Conservation (phyloP, 2,329 filamentous ascomycete genomes). For the Plectosphaerella cucumerina region DNA sequence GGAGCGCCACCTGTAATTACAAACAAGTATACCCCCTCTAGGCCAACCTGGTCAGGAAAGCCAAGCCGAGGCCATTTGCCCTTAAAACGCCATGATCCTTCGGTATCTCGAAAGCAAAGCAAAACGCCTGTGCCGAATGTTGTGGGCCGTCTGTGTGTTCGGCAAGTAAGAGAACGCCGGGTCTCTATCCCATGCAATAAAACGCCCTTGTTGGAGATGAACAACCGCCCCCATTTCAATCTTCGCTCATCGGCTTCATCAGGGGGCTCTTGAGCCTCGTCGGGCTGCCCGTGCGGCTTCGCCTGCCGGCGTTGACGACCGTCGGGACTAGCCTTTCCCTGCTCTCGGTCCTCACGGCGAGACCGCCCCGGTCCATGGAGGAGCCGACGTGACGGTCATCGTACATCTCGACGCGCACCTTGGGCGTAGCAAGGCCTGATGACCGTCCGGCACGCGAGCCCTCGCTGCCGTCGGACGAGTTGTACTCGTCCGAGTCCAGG, state of each 20-base stretch:
- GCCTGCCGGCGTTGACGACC: constrained; percentile 51
- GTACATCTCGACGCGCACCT: constrained; percentile 48
- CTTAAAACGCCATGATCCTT: background rate
- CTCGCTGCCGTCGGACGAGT: constrained; percentile 59
- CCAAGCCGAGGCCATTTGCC: background rate
- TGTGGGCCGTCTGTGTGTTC: too few species aligned
- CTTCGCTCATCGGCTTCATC: constrained; percentile 34
- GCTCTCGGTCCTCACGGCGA: constrained; percentile 81
- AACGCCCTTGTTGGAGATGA: background rate
- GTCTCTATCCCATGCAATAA: background rate
- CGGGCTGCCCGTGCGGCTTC: constrained; percentile 53
- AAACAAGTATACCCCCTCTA: too few species aligned
- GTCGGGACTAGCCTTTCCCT: constrained; percentile 68
- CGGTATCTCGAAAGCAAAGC: background rate
- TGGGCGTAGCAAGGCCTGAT: constrained; percentile 66
- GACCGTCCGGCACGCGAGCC: constrained; percentile 52
- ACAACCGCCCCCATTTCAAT: background rate
- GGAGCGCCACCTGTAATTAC: too few species aligned
- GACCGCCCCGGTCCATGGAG: constrained; percentile 62
- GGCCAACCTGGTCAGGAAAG: too few species aligned
- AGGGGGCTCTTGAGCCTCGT: constrained; percentile 56
- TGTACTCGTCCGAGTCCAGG: constrained; percentile 59
- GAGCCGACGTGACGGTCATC: constrained; percentile 37
- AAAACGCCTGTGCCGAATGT: background rate
- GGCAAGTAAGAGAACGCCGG: background rate